A percentile compares a stretch with the other conserved stretches of the same genome.
Conservation (phyloP, 225 moss, liverwort and hornwort genomes). For the Pseudoscleropodium purum region DNA sequence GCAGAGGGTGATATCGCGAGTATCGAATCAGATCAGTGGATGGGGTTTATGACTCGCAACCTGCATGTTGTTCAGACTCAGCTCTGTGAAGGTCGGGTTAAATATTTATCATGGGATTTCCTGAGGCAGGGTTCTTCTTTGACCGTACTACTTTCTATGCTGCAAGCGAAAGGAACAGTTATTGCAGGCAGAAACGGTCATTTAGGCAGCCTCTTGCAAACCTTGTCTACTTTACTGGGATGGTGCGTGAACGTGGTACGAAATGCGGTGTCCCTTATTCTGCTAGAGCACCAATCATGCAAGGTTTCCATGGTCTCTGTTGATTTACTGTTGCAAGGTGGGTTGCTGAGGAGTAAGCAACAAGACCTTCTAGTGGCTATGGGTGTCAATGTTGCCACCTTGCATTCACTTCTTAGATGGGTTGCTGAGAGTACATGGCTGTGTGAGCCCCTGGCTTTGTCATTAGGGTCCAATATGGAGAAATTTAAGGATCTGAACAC, state of each 20-base stretch:
- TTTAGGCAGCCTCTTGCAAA: slow-evolving; percentile 45
- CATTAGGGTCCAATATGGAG: slow-evolving; percentile 46
- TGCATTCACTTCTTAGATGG: slow-evolving; percentile 64
- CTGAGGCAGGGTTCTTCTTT: slow-evolving; percentile 73
- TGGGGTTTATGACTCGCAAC: slow-evolving; percentile 38
- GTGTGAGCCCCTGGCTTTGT: slow-evolving; percentile 40
- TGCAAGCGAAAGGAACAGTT: slow-evolving; percentile 49
- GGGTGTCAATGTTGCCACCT: slow-evolving; percentile 55
- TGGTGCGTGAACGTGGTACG: slow-evolving; percentile 68
- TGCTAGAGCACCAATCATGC: slow-evolving; percentile 46
- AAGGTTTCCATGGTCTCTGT: slow-evolving; percentile 45
- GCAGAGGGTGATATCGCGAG: slow-evolving; percentile 18
- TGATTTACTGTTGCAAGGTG: slow-evolving; percentile 66
- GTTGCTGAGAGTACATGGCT: slow-evolving; percentile 63
- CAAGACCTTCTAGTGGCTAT: slow-evolving; percentile 61
- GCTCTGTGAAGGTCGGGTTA: slow-evolving; percentile 46
- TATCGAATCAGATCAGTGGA: slow-evolving; percentile 58
- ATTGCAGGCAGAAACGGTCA: slow-evolving; percentile 16
- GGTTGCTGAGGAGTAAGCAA: slow-evolving; percentile 61
- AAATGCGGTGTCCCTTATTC: slow-evolving; percentile 55
- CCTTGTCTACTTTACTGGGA: slow-evolving; percentile 45
- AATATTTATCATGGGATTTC: slow-evolving; percentile 76
- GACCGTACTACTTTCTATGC: slow-evolving; percentile 67
- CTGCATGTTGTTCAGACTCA: slow-evolving; percentile 46
- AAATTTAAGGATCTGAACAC: slow-evolving; percentile 46